Base-by-base conservation (phyloP, 2,329 filamentous ascomycete genomes). In the Pseudopyrenochaeta lycopersici region DNA sequence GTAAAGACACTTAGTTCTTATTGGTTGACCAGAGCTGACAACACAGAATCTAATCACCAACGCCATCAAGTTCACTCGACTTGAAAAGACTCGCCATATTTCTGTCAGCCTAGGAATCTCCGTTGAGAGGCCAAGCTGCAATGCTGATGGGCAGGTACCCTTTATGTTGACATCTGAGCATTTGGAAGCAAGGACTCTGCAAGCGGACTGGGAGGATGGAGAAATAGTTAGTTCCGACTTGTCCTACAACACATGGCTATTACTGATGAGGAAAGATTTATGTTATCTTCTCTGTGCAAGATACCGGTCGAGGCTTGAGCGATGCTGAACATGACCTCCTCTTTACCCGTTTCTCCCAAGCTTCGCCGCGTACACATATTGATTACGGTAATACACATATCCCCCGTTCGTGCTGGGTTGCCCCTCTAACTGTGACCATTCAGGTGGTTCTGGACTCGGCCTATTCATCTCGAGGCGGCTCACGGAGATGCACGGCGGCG, bases 61-160 rank as follows among this genome's bases (percentile, higher is more conserved):
- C 42, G 74, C 76, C 2, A 77, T 80, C 64, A 80, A 80, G 40
- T 80, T 80, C 58, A 80, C 77, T 0, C 69, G 74, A 11, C 65
- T 75, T 21, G 66, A 71, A n/a, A 43, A 68, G 0, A 67, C 42
- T 7, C 72, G 77, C 1, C 61, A 66, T 14, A 76, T 80, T 41
- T 69, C 58, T 0, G 70, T 81, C 3, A 73, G 59, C 18, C 44
- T 80, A 0, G 72, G 74, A 1, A 70, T 77, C 7, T 56, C 56
- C 9, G 18, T 53, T 6, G 57, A 71, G 27, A 64, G 63, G 42
- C 77, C 78, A 0, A 64, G 62, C 1, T 68, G 67, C 32, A 68
- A 68, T 27, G 62, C 68, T 29, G 68, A 73, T 32, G 68, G 70
- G 12, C 38, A 44, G 2, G 57, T 64, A 7, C 23, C 44, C 3